Evolutionary conservation across 2,329 filamentous ascomycete species (phyloP).

Genomic region (Alternaria sp.): DNA sequence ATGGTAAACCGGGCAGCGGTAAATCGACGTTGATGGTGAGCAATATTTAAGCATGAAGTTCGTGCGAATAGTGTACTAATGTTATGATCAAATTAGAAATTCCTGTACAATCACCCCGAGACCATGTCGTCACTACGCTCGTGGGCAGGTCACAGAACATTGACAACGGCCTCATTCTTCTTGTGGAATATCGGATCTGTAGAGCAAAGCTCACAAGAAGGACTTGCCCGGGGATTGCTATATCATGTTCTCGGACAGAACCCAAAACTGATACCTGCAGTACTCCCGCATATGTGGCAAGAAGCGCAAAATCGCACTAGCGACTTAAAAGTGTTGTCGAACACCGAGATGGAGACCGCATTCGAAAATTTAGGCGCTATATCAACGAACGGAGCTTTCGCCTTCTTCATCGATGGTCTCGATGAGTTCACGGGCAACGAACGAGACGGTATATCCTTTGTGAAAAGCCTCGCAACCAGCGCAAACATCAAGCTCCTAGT

Average conservation of each 20-base stretch:
- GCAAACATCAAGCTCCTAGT: neutral
- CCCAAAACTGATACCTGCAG: neutral
- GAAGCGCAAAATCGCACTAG: neutral
- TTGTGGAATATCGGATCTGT: neutral
- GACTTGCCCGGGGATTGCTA: neutral
- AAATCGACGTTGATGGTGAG: slow-evolving; percentile 1
- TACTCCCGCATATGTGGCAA: neutral
- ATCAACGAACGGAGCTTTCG: neutral
- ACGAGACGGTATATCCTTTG: neutral
- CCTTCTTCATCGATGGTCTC: slow-evolving; percentile 2
- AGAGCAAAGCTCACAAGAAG: neutral
- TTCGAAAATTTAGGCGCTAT: neutral
- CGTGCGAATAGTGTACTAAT: too few relatives aligned
- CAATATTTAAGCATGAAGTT: too few relatives aligned
- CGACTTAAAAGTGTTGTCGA: neutral
- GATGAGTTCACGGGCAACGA: slow-evolving; percentile 1
- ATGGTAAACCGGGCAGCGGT: slow-evolving; percentile 1
- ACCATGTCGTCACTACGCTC: neutral
- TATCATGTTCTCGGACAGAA: neutral
- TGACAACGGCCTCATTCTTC: neutral
- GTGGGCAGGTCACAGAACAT: neutral
- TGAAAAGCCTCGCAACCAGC: neutral
- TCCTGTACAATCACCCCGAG: neutral
- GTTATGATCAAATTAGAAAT: neutral
- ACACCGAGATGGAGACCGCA: neutral